Conservation (phyloP, 768 basidiomycete genomes). For the Gloeopeniophorella convolvens region DNA sequence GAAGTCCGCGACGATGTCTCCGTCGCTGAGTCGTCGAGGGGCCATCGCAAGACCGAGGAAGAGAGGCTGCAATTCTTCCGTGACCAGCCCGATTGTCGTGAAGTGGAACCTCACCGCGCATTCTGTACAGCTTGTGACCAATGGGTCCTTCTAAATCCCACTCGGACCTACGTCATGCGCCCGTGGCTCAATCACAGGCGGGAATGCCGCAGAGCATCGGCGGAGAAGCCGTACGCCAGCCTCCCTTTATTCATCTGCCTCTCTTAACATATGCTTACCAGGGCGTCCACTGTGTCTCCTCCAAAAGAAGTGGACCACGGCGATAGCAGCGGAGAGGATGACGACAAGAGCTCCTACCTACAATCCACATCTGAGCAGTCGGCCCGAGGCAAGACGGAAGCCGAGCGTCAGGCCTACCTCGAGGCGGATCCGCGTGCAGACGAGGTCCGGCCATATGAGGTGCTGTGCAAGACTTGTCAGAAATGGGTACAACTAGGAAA, state of each 20-base stretch:
- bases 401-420: constrained; percentile 45
- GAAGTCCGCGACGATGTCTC: constrained; percentile 42
- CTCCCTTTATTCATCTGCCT: background rate
- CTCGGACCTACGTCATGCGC: constrained; percentile 48
- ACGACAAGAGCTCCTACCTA: constrained; percentile 26
- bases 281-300: constrained; percentile 4
- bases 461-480: constrained; percentile 54
- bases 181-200: constrained; percentile 57
- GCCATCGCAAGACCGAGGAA: constrained; percentile 49
- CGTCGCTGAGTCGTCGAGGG: constrained; percentile 43
- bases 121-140: constrained; percentile 53
- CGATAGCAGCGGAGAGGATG: constrained; percentile 21
- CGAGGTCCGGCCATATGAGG: constrained; percentile 43
- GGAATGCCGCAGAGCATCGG: constrained; percentile 39
- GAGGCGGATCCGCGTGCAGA: constrained; percentile 48
- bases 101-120: constrained; percentile 51
- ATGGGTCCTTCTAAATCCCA: constrained; percentile 50
- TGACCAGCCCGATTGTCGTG: constrained; percentile 52
- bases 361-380: constrained; percentile 22
- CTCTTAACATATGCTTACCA: constrained; percentile 3
- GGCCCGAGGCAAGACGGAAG: constrained; percentile 28
- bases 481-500: constrained; percentile 52
- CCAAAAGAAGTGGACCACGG: constrained; percentile 14
- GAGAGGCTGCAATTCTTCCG: constrained; percentile 61
- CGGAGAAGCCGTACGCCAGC: constrained; percentile 26